Evolutionary conservation across 1,284 basidiomycete species (phyloP).

Genomic region (Kalmanozyma brasiliensis): DNA sequence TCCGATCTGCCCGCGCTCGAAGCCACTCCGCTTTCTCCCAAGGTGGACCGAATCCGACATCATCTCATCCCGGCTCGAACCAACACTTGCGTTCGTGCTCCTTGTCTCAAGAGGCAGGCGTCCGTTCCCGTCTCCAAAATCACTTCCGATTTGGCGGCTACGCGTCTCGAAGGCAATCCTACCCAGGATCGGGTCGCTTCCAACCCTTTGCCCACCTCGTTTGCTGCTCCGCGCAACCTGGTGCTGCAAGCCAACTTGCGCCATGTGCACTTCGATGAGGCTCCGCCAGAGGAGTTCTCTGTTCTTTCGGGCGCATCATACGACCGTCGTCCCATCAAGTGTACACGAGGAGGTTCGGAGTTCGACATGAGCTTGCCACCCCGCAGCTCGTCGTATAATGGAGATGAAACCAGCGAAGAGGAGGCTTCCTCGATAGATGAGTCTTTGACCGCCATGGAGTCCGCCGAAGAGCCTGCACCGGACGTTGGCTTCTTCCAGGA

Average conservation of each 20-base stretch:
- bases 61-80: conserved; percentile 50
- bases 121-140: conserved; percentile 29
- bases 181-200: conserved; percentile 31
- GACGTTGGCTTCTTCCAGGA: conserved; percentile 40
- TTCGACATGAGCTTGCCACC: conserved; percentile 57
- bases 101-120: conserved; percentile 46
- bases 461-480: conserved; percentile 36
- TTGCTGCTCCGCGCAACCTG: conserved; percentile 31
- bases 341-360: conserved; percentile 53
- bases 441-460: conserved; percentile 4
- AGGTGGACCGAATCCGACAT: conserved; percentile 37
- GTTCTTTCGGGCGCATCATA: conserved; percentile 50
- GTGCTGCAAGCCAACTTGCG: conserved; percentile 19
- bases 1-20: conserved; percentile 33
- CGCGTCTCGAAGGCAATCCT: conserved; percentile 15
- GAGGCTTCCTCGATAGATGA: conserved; percentile 33
- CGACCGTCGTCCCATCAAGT: conserved; percentile 59
- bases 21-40: conserved; percentile 38
- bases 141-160: conserved; percentile 15
- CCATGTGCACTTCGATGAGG: conserved; percentile 52
- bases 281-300: conserved; percentile 51
- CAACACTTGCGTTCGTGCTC: conserved; percentile 44
- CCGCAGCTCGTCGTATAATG: conserved; percentile 38
- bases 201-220: conserved; percentile 29
- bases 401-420: conserved; percentile 33